Evolutionary conservation across 768 basidiomycete genomes (phyloP).

Genomic region (Hydnomerulius pinastri): DNA sequence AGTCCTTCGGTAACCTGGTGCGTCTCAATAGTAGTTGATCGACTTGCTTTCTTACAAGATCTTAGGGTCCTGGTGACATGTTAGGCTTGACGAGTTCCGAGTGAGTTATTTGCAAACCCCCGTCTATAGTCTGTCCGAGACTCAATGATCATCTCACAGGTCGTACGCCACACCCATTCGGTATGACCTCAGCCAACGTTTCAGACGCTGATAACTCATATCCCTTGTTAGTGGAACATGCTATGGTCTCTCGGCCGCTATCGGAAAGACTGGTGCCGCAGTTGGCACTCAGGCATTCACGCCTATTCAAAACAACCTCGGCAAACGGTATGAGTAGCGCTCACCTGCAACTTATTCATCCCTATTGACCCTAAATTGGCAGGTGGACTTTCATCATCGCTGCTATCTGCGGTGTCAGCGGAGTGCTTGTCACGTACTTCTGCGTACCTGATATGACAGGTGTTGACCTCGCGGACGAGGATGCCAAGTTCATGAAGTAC

Average conservation of each 20-base stretch:
- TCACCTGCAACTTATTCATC: neutral
- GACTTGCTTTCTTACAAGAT: slow-evolving; percentile 8
- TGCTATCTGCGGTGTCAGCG: slow-evolving; percentile 65
- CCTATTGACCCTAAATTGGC: slow-evolving; percentile 1
- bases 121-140: slow-evolving; percentile 1
- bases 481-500: slow-evolving; percentile 60
- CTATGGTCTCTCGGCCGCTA: slow-evolving; percentile 67
- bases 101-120: slow-evolving; percentile 37
- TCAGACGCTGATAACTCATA: neutral
- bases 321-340: slow-evolving; percentile 48
- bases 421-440: slow-evolving; percentile 66
- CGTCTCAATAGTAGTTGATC: slow-evolving; percentile 8
- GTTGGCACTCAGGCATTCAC: slow-evolving; percentile 71
- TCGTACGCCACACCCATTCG: slow-evolving; percentile 67
- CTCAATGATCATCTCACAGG: slow-evolving; percentile 30
- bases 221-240: slow-evolving; percentile 53
- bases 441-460: slow-evolving; percentile 71
- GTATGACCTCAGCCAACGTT: slow-evolving; percentile 26
- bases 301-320: slow-evolving; percentile 67
- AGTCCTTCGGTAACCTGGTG: slow-evolving; percentile 69
- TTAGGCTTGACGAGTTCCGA: slow-evolving; percentile 66
- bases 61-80: slow-evolving; percentile 72
- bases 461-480: slow-evolving; percentile 66
- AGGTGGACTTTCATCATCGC: slow-evolving; percentile 71
- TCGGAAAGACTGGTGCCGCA: slow-evolving; percentile 75